Base-by-base conservation (phyloP, 768 basidiomycete species). In the Russula foetens region DNA sequence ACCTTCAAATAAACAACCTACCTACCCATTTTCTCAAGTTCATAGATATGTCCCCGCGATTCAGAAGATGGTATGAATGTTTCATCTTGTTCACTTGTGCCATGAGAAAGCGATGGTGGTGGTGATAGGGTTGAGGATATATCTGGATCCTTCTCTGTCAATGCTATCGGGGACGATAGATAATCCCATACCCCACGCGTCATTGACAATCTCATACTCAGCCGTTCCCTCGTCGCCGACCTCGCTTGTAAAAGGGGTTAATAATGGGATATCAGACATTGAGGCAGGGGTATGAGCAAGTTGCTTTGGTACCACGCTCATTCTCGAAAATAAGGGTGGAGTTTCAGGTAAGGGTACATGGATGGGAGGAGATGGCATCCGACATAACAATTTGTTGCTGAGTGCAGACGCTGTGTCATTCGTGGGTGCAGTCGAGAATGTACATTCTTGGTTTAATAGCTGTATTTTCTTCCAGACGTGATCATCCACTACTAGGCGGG, bases 1-100 rank as follows among this genome's bases (percentile, higher is more conserved):
- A 26, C 14, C 23, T 45, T 19, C 17, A 44, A 33, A 17, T n/a
- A 50, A 35, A 56, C 6, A 45, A 7, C 14, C 38, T 21, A 47
- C 61, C 29, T 53, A 62, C 61, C 61, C 51, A 62, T 62, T 53
- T 48, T 41, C 9, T 50, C 45, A 21, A 62, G 45, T 38, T 58
- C 51, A 43, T 26, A 8, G n/a, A 48, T 35, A 9, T 44, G 61
- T 21, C n/a, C 29, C 29, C 8, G 50, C 1, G 51, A 39, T 28
- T 58, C 61, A 24, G 39, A 52, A 2, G 45, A 53, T 21, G 29
- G 51, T 11, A 23, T 51, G n/a, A 62, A 62, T 12, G 43, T 46
- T 24, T 41, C 49, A 35, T 48, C 38, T 17, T 26, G 51, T 24
- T 53, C 46, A 38, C 31, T 47, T 33, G 43, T 3, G 31, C 45